Base-by-base conservation (phyloP, 2,329 filamentous ascomycete genomes). In the Trichoderma guizhouense region DNA sequence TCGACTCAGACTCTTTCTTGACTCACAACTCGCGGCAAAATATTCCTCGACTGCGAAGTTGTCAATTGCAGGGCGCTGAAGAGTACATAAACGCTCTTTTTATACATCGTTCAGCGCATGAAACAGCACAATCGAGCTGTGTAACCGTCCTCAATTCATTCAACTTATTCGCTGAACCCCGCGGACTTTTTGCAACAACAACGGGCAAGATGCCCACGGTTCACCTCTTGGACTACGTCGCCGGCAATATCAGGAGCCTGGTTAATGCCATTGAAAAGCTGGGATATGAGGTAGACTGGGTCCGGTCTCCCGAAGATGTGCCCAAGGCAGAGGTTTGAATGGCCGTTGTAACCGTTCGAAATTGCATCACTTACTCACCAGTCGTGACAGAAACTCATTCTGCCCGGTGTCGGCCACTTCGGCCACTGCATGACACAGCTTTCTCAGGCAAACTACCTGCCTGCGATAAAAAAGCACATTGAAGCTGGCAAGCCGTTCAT, bases 261-360 rank as follows among this genome's bases (percentile, higher is more conserved):
- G 95, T 95, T 80, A 99, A 99, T 86, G 96, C 95, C 77, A 97
- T 99, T 79, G 95, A 99, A 82, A 97, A 96, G 83, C 88, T 95
- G 72, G 96, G 96, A 73, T 98, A 95, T 81, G 89, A 93, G 58
- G 93, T 99, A 61, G 93, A 96, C 84, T 98, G 95, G 96, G 87
- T 99, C 76, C 92, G 88, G 77, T 90, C 90, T 39, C 96, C 96
- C 5, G 90, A 92, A 76, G 94, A 98, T 82, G 90, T 99, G 69
- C 84, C 90, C 74, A 90, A 91, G 77, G 96, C 95, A 76, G 93
- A 97, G 83, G 95, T 97, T 36, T 61, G 73, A 64, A 36, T 47
- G 28, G 30, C 39, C 39, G 32, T 30, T 57, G 26, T 11, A 7
- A 5, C 34, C n/a, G 8, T 28, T 51, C 73, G 5, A 63, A 39